phyloP scores from a whole-genome alignment of 495 filamentous ascomycete species.

The Filosporella fistucella region DNA sequence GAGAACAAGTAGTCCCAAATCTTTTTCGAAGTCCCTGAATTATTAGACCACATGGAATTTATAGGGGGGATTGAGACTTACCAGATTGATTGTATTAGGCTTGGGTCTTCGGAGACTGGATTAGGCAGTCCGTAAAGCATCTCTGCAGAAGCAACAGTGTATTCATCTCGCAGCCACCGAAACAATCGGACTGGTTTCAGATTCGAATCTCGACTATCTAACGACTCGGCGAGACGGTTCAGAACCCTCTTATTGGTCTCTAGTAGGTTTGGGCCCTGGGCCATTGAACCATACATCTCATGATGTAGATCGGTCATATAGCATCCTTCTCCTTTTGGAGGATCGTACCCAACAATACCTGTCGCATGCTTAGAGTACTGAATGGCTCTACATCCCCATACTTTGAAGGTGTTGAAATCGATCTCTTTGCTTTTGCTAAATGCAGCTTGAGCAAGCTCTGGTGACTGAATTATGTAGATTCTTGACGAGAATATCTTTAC shows the following conservation, averaged over 20 bases:
- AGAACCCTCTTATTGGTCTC: not conserved
- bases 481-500: constrained; percentile 1
- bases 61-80: not conserved
- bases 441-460: not conserved
- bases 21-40: constrained; percentile 4
- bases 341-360: constrained; percentile 1
- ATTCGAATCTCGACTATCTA: not conserved
- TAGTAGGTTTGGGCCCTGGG: not conserved
- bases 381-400: too few relatives aligned
- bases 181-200: not conserved
- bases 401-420: constrained; percentile 4
- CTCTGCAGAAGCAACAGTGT: constrained; percentile 26
- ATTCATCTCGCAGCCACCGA: constrained; percentile 26
- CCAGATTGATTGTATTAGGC: constrained; percentile 13
- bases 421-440: constrained; percentile 1
- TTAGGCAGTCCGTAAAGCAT: constrained; percentile 28
- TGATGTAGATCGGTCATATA: constrained; percentile 3
- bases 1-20: constrained; percentile 3
- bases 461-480: constrained; percentile 7
- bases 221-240: not conserved
- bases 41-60: not conserved
- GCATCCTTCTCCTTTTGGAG: not conserved
- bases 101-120: constrained; percentile 19
- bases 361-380: not conserved
- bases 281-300: constrained; percentile 2